Percentiles rank a stretch among this genome's conserved stretches.
Evolutionary conservation across 257 asterid species (phyloP).

Genomic region (Solanum corneliomulleri): DNA sequence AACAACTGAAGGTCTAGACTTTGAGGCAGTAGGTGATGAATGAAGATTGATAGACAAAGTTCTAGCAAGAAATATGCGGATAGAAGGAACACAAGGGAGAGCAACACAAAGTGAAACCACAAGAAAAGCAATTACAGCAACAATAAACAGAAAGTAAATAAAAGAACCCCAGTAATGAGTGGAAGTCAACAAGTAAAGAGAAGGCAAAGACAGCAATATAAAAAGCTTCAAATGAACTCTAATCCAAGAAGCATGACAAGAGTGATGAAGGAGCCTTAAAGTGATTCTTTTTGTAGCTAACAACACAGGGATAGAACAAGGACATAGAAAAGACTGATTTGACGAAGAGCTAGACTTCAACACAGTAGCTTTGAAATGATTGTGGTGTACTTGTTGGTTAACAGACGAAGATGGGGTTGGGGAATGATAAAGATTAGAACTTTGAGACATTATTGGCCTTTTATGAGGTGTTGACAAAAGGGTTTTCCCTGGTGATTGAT

Average conservation of each 20-base stretch:
- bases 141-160: conserved; percentile 10
- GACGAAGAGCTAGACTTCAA: conserved; percentile 2
- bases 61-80: conserved; percentile 20
- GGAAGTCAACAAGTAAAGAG: conserved; percentile 18
- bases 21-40: conserved; percentile 4
- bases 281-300: conserved; percentile 29
- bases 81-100: conserved; percentile 24
- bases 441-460: conserved; percentile 28
- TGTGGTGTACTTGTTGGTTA: background rate
- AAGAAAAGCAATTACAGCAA: conserved; percentile 10
- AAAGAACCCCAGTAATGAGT: conserved; percentile 14
- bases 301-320: conserved; percentile 17
- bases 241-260: conserved; percentile 23
- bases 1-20: conserved; percentile 15
- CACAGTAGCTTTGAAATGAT: background rate
- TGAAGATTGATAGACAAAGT: conserved; percentile 10
- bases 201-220: conserved; percentile 20
- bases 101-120: conserved; percentile 15
- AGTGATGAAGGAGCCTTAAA: conserved; percentile 21
- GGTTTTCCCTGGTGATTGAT: conserved; percentile 7
- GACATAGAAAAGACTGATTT: conserved; percentile 8
- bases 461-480: conserved; percentile 24
- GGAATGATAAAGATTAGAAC: conserved; percentile 15
- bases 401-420: conserved; percentile 9
- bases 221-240: conserved; percentile 26